A percentile compares a stretch with the other conserved stretches of the same genome.
These are phyloP conservation scores for Thelonectria olida DNA, from an alignment of 2,329 filamentous ascomycete species.

Conservation along the genomic window DNA sequence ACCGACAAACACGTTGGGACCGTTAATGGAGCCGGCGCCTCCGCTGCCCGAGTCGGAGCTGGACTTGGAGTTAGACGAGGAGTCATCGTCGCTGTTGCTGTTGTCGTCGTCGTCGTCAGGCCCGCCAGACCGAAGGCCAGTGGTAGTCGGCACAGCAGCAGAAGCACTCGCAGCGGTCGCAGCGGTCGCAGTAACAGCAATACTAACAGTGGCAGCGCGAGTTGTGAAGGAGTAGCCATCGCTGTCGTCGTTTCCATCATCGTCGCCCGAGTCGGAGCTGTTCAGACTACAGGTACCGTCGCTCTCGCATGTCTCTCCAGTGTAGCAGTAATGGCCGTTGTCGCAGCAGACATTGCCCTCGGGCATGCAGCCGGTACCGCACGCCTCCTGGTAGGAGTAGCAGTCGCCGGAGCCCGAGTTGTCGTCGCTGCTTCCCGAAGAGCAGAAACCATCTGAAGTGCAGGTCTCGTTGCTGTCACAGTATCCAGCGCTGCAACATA, in stretches of 20 bases:
- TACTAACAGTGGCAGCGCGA: too few relatives aligned
- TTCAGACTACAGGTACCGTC: constrained; percentile 33
- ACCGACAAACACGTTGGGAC: constrained; percentile 35
- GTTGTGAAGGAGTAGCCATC: too few relatives aligned
- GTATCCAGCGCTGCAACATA: constrained; percentile 43
- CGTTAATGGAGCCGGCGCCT: constrained; percentile 29
- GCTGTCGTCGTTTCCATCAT: background rate
- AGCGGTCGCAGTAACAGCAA: too few relatives aligned
- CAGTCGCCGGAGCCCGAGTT: constrained; percentile 27
- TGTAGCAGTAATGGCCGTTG: constrained; percentile 42
- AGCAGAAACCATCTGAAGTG: constrained; percentile 34
- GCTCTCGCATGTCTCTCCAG: constrained; percentile 36
- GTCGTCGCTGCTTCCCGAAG: constrained; percentile 12
- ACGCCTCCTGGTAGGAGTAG: constrained; percentile 29
- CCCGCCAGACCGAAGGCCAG: too few relatives aligned
- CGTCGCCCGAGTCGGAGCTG: constrained; percentile 20
- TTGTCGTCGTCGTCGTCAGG: background rate
- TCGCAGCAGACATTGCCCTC: constrained; percentile 38
- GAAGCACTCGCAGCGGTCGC: too few relatives aligned
- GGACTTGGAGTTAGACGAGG: background rate
- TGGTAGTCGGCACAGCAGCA: too few relatives aligned
- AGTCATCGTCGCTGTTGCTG: background rate
- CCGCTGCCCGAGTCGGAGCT: constrained; percentile 15
- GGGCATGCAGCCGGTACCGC: constrained; percentile 41
- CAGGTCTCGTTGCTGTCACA: constrained; percentile 45